phyloP scores from a whole-genome alignment of 768 basidiomycete species.

The Neoboletus magnificus region DNA sequence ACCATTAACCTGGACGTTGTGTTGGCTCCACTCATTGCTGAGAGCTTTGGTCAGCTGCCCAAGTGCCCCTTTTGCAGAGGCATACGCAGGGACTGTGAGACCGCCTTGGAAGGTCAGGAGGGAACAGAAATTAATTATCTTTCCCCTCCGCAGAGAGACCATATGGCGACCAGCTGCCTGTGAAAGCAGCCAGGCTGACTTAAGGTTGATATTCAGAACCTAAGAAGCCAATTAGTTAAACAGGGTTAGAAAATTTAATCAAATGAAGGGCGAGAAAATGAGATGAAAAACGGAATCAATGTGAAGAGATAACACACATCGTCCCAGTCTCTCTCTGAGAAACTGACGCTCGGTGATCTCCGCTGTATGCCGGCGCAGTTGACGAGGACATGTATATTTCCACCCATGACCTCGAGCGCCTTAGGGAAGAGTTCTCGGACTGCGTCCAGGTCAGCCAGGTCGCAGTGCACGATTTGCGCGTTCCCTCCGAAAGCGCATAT shows the following conservation, averaged over 20 bases:
- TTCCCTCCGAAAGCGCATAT: slow-evolving; percentile 36
- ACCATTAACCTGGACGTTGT: slow-evolving; percentile 85
- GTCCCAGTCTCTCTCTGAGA: slow-evolving; percentile 67
- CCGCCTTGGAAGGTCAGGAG: slow-evolving; percentile 54
- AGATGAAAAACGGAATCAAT: slow-evolving; percentile 10
- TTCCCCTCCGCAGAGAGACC: slow-evolving; percentile 68
- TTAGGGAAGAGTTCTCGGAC: slow-evolving; percentile 48
- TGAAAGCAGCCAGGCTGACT: slow-evolving; percentile 79
- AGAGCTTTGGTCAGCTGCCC: slow-evolving; percentile 86
- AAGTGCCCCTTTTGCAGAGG: slow-evolving; percentile 85
- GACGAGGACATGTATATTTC: slow-evolving; percentile 59
- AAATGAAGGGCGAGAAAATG: slow-evolving; percentile 3
- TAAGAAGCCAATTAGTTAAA: slow-evolving; percentile 28
- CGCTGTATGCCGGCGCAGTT: slow-evolving; percentile 68
- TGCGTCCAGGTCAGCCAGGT: slow-evolving; percentile 48
- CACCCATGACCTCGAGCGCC: slow-evolving; percentile 49
- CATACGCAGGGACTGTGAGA: slow-evolving; percentile 82
- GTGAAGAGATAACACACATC: slow-evolving; percentile 50
- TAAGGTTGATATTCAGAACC: slow-evolving; percentile 87
- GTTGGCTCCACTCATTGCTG: slow-evolving; percentile 89
- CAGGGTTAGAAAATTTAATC: slow-evolving; percentile 8
- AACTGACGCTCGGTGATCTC: slow-evolving; percentile 58
- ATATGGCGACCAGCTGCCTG: slow-evolving; percentile 89
- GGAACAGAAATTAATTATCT: slow-evolving; percentile 68
- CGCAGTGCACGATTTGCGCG: slow-evolving; percentile 50